phyloP scores from a whole-genome alignment of 768 basidiomycete species.

The Leccinum boreale region DNA sequence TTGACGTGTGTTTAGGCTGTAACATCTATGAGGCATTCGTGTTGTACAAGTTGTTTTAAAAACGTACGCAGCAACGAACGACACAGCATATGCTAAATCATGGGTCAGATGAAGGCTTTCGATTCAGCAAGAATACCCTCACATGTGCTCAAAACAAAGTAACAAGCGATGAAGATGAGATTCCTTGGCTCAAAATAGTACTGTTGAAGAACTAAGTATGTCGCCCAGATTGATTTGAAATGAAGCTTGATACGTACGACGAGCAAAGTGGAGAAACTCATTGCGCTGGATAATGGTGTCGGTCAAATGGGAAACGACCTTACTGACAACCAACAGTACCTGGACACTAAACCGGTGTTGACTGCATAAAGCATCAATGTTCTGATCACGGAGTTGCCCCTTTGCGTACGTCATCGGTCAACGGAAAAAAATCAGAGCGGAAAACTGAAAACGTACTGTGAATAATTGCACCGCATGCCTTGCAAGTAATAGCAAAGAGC shows the following conservation, averaged over 20 bases:
- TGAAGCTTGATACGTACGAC: slow-evolving; percentile 39
- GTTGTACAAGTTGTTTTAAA: neutral
- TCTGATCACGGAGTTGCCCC: slow-evolving; percentile 56
- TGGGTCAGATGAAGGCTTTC: neutral
- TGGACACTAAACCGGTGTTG: slow-evolving; percentile 62
- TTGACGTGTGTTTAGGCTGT: slow-evolving; percentile 59
- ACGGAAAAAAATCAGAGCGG: neutral
- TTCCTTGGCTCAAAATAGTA: slow-evolving; percentile 54
- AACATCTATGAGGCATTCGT: slow-evolving; percentile 10
- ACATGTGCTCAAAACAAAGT: slow-evolving; percentile 68
- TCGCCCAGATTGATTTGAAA: neutral
- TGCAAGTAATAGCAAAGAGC: slow-evolving; percentile 55
- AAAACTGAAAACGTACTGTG: slow-evolving; percentile 31
- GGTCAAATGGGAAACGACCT: neutral
- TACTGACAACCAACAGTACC: slow-evolving; percentile 31
- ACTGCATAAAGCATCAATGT: slow-evolving; percentile 56
- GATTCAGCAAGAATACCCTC: slow-evolving; percentile 22
- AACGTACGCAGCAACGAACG: slow-evolving; percentile 62
- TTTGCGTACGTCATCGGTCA: slow-evolving; percentile 20
- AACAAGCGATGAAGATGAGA: slow-evolving; percentile 57
- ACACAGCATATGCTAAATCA: slow-evolving; percentile 55
- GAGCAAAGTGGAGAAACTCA: slow-evolving; percentile 48
- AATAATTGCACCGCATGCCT: slow-evolving; percentile 48
- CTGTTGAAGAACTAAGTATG: slow-evolving; percentile 29
- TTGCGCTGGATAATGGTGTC: slow-evolving; percentile 16